These are phyloP conservation scores for Babesia ovis DNA, from an alignment of 169 alveolate species.

Conservation along the genomic window DNA sequence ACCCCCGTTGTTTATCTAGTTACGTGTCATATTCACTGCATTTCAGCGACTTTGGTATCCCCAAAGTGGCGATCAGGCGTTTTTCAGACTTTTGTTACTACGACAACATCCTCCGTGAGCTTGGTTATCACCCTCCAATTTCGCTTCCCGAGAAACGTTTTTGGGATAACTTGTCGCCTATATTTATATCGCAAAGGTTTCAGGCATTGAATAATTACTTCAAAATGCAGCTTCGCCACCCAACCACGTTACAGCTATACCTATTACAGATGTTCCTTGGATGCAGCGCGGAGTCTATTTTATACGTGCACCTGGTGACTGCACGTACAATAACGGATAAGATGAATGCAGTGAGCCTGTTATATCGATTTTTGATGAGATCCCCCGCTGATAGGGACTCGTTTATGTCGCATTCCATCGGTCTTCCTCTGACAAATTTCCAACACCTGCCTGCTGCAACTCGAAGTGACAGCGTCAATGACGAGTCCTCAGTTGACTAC, in stretches of 20 bases:
- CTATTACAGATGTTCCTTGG: conserved; percentile 38
- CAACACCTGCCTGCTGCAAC: background rate
- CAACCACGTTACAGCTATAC: conserved; percentile 7
- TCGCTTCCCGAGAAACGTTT: conserved; percentile 37
- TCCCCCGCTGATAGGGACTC: background rate
- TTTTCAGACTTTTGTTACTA: conserved; percentile 22
- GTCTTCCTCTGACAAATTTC: background rate
- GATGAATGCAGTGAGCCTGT: conserved; percentile 1
- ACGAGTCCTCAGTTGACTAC: conserved; percentile 4
- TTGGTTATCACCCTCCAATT: conserved; percentile 11
- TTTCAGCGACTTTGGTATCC: conserved; percentile 43
- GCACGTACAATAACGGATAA: background rate
- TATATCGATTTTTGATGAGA: conserved; percentile 10
- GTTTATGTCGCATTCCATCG: background rate
- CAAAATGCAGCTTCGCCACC: conserved; percentile 6
- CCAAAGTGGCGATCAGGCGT: conserved; percentile 16
- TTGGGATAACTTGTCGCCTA: conserved; percentile 27
- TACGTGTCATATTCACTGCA: conserved; percentile 26
- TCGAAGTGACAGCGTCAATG: background rate
- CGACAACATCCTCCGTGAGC: conserved; percentile 22
- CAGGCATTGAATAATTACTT: conserved; percentile 23
- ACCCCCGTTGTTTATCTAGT: conserved; percentile 18
- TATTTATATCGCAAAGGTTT: conserved; percentile 22
- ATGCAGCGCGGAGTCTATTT: conserved; percentile 9
- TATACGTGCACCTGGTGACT: conserved; percentile 38